Conservation (phyloP, 169 alveolate genomes). For the Cardiosporidium cionae region DNA sequence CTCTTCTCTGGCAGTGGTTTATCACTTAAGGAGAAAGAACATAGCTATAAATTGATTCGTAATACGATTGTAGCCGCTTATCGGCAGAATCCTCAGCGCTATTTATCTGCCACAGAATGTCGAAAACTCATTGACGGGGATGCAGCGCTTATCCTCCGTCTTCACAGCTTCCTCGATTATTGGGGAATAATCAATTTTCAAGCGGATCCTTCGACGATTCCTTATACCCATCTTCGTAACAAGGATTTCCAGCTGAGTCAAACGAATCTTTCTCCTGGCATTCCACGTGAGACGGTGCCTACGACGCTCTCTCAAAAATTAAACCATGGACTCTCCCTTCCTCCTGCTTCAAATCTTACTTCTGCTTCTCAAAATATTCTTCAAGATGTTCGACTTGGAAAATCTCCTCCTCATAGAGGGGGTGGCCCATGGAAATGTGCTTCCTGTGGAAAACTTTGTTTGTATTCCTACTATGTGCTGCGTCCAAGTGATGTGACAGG, state of each 20-base stretch:
- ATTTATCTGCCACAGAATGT: slow-evolving; percentile 20
- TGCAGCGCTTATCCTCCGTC: slow-evolving; percentile 45
- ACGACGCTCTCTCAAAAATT: not conserved
- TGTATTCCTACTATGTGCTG: slow-evolving; percentile 42
- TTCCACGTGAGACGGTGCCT: not conserved
- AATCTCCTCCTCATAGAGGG: slow-evolving; percentile 7
- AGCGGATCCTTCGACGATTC: slow-evolving; percentile 41
- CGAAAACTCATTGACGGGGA: slow-evolving; percentile 37
- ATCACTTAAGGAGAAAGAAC: slow-evolving; percentile 5
- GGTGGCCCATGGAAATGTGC: slow-evolving; percentile 35
- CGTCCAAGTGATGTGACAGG: slow-evolving; percentile 33
- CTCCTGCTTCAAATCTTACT: not conserved
- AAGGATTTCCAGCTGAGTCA: slow-evolving; percentile 31
- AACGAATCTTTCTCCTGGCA: not conserved
- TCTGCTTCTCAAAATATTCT: not conserved
- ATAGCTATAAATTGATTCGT: slow-evolving; percentile 6
- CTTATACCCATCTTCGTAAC: slow-evolving; percentile 19
- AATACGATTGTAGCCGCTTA: slow-evolving; percentile 3
- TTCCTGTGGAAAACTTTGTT: slow-evolving; percentile 43
- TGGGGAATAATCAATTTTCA: slow-evolving; percentile 64
- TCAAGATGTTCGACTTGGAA: too few relatives aligned
- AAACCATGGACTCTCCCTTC: not conserved
- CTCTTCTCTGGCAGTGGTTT: slow-evolving; percentile 13
- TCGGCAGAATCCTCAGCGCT: slow-evolving; percentile 3
- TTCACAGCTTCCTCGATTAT: slow-evolving; percentile 49